Percentiles rank a stretch among this genome's conserved stretches.
Evolutionary conservation across 1,284 basidiomycete species (phyloP).

Genomic region (Melampsora larici-populina): DNA sequence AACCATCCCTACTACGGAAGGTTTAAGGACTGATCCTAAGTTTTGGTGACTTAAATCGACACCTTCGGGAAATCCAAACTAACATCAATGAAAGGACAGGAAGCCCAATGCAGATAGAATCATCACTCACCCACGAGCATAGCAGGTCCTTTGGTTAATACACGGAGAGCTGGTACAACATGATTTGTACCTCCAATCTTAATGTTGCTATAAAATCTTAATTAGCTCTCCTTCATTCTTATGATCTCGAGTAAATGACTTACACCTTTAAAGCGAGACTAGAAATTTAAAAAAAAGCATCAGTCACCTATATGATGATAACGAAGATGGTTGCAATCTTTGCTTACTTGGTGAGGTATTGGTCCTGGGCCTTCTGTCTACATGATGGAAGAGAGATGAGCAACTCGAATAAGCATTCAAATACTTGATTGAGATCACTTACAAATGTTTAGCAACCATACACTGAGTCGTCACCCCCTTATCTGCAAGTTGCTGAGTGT

Average conservation of each 20-base stretch:
- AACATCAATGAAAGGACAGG: too few relatives aligned
- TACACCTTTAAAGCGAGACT: slow-evolving; percentile 41
- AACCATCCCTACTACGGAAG: slow-evolving; percentile 32
- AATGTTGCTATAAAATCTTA: slow-evolving; percentile 16
- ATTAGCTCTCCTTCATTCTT: too few relatives aligned
- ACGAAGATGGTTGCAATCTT: background rate
- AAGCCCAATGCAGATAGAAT: background rate
- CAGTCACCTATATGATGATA: background rate
- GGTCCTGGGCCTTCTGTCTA: slow-evolving; percentile 28
- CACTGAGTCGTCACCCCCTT: slow-evolving; percentile 38
- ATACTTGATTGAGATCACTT: background rate
- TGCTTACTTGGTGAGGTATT: slow-evolving; percentile 40
- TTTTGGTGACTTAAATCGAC: slow-evolving; percentile 39
- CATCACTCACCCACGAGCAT: slow-evolving; percentile 33
- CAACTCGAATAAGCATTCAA: too few relatives aligned
- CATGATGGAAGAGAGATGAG: background rate
- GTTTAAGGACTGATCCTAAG: slow-evolving; percentile 1
- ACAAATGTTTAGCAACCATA: slow-evolving; percentile 40
- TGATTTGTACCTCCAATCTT: slow-evolving; percentile 40
- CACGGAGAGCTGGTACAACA: background rate
- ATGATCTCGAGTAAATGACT: background rate
- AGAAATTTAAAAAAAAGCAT: background rate
- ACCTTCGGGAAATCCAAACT: background rate
- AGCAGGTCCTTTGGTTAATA: background rate
- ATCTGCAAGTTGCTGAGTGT: slow-evolving; percentile 16